Percentiles rank a stretch among this genome's conserved stretches.
phyloP scores from a whole-genome alignment of 371 early-diverging fungal species.

The Lichtheimia ramosa region DNA sequence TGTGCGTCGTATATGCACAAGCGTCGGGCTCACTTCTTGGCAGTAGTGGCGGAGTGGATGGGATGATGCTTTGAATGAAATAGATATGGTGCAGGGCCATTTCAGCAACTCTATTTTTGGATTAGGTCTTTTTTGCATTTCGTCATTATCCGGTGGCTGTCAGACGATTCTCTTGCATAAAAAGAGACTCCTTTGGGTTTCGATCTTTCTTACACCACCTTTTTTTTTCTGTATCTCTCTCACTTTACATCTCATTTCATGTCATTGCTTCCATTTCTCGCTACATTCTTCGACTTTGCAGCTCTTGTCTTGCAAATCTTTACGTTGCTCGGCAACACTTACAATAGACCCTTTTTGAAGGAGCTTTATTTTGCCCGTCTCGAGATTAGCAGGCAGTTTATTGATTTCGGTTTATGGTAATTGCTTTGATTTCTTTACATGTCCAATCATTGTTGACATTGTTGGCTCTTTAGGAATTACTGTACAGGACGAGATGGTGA shows the following conservation, averaged over 20 bases:
- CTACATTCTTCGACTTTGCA: conserved; percentile 46
- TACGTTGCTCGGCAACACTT: conserved; percentile 41
- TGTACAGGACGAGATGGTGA: conserved; percentile 28
- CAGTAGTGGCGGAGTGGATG: no score
- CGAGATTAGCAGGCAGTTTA: conserved; percentile 12
- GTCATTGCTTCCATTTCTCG: conserved; percentile 23
- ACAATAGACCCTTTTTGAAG: conserved; percentile 37
- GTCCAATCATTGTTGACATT: neutral
- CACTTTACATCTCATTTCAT: neutral
- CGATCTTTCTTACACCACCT: neutral
- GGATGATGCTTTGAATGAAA: no score
- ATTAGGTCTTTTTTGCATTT: no score
- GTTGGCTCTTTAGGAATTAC: conserved; percentile 26
- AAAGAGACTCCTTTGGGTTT: no score
- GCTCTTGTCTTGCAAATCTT: conserved; percentile 47
- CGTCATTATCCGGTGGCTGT: no score
- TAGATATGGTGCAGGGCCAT: no score
- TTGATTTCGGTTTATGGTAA: conserved; percentile 45
- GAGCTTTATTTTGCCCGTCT: conserved; percentile 41
- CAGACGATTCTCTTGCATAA: no score
- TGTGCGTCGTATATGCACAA: no score
- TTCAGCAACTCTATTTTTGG: no score
- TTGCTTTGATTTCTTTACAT: neutral
- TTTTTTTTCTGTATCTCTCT: neutral
- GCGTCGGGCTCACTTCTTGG: no score